Evolutionary conservation across 257 asterid genomes (phyloP), one percentile per base, ranked within the genome.

Genomic region (Datura wrightii): DNA sequence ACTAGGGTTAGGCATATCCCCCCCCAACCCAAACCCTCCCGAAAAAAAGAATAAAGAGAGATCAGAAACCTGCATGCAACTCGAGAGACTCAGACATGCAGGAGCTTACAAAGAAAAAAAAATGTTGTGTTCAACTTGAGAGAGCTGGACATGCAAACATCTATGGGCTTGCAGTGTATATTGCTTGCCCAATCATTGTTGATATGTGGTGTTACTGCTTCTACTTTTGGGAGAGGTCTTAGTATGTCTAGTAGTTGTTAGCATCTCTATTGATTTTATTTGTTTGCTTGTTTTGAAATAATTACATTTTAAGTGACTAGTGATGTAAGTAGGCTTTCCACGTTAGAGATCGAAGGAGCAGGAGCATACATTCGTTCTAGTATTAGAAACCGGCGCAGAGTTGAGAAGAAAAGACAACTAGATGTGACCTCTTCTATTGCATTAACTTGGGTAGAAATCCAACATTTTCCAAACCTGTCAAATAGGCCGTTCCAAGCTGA

Each of bases 381-480:
- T 14, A 67, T 37, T 67, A 37, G 50, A 37, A 14, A 10, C n/a
- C 76, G 37, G 37, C 37, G 48, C 8, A 5, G 50, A 67, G 76
- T 37, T 37, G 50, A 39, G 50, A 67, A 67, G 24, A 67, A 37
- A 37, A 67, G 24, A 50, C 3, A 67, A 37, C 76, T 67, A 67
- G 16, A 67, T 67, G 24, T 8, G 50, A 8, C 78, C 78, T 67
- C 52, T 67, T 39, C 46, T 67, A 39, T 46, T 67, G 34, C 78
- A 15, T 67, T 66, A 66, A 39, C 39, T 67, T 66, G 78, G 74
- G 78, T 67, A 67, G 52, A 67, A 37, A 37, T 67, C 50, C 31
- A 67, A 15, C 34, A 67, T 39, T 67, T 67, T 67, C 14, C 31
- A 8, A 16, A 15, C 52, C 14, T 67, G 34, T 67, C 14, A 67